Evolutionary conservation across 805 yeast genomes (phyloP).

Genomic region (Nakazawaea ernobii): DNA sequence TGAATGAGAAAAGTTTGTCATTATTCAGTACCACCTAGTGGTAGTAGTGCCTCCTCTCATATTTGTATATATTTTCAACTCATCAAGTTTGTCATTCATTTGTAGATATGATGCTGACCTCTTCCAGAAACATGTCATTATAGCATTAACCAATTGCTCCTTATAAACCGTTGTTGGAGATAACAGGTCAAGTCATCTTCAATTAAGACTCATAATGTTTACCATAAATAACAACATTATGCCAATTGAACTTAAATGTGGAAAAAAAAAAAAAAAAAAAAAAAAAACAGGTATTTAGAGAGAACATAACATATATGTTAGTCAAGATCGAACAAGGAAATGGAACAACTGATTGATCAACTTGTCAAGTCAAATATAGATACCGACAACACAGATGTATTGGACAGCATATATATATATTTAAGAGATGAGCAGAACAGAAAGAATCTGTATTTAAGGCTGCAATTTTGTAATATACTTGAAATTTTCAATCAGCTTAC

Average conservation of each 20-base stretch:
- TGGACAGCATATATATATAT: not conserved
- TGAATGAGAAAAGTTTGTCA: not conserved
- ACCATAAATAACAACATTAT: no score
- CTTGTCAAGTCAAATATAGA: not conserved
- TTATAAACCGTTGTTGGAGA: no score
- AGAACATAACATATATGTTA: not conserved
- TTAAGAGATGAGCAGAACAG: conserved; percentile 2
- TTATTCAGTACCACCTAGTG: not conserved
- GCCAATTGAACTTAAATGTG: no score
- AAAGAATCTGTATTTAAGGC: not conserved
- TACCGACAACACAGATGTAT: not conserved
- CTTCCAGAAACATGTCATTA: no score
- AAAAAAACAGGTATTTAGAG: not conserved
- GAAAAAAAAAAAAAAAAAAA: not conserved
- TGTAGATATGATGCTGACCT: no score
- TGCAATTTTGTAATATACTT: not conserved
- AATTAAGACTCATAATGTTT: no score
- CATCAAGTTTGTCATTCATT: no score
- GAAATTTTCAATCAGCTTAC: not conserved
- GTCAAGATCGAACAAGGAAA: not conserved
- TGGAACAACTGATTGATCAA: not conserved
- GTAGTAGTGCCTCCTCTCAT: not conserved
- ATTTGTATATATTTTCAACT: not conserved
- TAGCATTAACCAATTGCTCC: no score
- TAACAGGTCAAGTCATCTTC: no score